Base-by-base conservation (phyloP, 78 protist genomes). In the Guillardia theta region DNA sequence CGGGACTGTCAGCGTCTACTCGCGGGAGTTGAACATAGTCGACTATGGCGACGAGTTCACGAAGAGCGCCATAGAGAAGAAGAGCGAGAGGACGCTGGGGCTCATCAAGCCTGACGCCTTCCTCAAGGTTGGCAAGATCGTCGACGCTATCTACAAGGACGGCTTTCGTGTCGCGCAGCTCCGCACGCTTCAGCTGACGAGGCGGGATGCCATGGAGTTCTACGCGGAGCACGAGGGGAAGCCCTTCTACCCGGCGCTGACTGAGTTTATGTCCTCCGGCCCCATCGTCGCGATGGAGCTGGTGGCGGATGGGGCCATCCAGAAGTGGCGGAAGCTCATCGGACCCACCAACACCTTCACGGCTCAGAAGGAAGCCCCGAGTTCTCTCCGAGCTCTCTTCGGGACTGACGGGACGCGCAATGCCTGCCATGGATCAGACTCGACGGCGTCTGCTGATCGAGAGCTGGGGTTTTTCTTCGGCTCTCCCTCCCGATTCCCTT, bases 41-140 rank as follows among this genome's bases (percentile, higher is more conserved):
- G 96, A 37, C 2, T 96, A 93, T 76, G 97, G 92, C 3, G 97
- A 97, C 77, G 87, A 44, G 1, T 37, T 45, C 92, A 97, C 97
- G 21, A 45, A 48, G 43, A 48, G 33, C 24, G 44, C 27, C 45
- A 19, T 88, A 6, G 4, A 9, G 1, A 6, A n/a, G 47, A 88
- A 45, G 45, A 48, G 9, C 45, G 76, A 88, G 41, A 88, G 48
- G 33, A 88, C 93, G 4, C 9, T 88, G 1, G 93, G 76, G 5
- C n/a, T 88, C 3, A 46, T 88, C 3, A 88, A 88, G 54, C 93
- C 93, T 24, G 93, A 88, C 64, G 93, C 93, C 15, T 27, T 48
- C 12, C 64, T 48, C 47, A 45, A 48, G 93, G 8, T 3, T 27
- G 76, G 76, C 4, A 48, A 27, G 12, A 88, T 88, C 30, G n/a